A percentile compares a stretch with the other conserved stretches of the same genome.
These are phyloP conservation scores for Sabuloglossum arenarium DNA, from an alignment of 495 filamentous ascomycete species.

Conservation along the genomic window DNA sequence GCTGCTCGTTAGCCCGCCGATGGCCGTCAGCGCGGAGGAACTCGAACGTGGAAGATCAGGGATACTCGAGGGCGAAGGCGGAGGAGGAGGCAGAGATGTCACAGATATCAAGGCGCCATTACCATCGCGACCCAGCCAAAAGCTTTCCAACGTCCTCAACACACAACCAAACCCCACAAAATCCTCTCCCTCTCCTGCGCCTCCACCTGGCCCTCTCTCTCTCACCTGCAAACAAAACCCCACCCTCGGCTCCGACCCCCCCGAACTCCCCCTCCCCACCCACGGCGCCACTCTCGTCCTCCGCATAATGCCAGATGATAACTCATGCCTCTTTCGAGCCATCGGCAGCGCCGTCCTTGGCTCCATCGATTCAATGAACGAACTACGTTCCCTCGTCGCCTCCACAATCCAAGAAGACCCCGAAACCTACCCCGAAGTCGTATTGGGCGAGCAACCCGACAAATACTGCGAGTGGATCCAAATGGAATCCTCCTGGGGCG, in stretches of 20 bases:
- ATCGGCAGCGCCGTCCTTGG: constrained; percentile 59
- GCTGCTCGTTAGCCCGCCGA: constrained; percentile 55
- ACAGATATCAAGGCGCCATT: neutral
- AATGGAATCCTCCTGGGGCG: constrained; percentile 69
- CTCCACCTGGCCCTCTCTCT: constrained; percentile 14
- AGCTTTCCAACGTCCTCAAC: neutral
- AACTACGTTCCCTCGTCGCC: constrained; percentile 67
- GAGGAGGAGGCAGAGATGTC: neutral
- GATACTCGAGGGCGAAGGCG: constrained; percentile 4
- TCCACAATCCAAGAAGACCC: constrained; percentile 54
- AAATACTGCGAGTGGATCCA: constrained; percentile 76
- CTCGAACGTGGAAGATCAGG: neutral
- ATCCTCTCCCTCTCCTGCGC: neutral
- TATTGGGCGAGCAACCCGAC: constrained; percentile 53
- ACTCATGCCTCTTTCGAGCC: constrained; percentile 85
- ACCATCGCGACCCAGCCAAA: neutral
- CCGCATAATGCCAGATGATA: constrained; percentile 94
- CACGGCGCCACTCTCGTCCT: constrained; percentile 50
- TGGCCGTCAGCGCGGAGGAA: constrained; percentile 19
- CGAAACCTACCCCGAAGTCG: constrained; percentile 46
- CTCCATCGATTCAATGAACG: constrained; percentile 46
- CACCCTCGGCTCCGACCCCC: constrained; percentile 33
- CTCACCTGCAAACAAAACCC: constrained; percentile 18
- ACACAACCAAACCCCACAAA: neutral
- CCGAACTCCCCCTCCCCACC: constrained; percentile 41